phyloP scores from a whole-genome alignment of 257 asterid species.

The Nicotiana obtusifolia region DNA sequence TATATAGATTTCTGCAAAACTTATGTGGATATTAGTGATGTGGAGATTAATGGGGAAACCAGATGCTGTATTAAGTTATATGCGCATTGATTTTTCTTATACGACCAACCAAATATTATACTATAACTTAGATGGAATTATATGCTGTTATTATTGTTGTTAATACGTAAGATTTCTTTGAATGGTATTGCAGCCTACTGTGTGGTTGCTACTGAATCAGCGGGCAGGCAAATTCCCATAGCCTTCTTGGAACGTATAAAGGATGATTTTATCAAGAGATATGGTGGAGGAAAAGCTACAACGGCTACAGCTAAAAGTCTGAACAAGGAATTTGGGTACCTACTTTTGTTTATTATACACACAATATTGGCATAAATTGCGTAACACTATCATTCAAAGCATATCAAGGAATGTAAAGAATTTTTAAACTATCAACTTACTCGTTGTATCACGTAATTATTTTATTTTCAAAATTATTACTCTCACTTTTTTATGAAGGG shows the following conservation, averaged over 20 bases:
- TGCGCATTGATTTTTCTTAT: not conserved
- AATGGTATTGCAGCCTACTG: constrained; percentile 35
- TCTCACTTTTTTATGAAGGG: not conserved
- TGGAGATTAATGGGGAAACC: too few species aligned
- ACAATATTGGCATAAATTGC: not conserved
- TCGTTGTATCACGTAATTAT: not conserved
- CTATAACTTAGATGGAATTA: not conserved
- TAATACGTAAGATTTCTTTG: not conserved
- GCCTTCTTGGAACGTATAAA: constrained; percentile 43
- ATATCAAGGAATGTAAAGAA: not conserved
- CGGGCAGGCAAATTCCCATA: constrained; percentile 45
- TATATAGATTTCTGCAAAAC: too few species aligned
- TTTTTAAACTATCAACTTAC: not conserved
- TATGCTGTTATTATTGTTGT: not conserved
- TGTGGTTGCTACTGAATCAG: constrained; percentile 49
- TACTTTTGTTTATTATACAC: not conserved
- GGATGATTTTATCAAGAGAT: constrained; percentile 46
- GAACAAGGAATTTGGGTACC: constrained; percentile 44
- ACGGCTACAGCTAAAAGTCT: constrained; percentile 39
- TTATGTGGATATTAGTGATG: too few species aligned
- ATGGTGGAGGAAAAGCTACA: constrained; percentile 43
- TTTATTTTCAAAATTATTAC: not conserved
- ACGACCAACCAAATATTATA: not conserved
- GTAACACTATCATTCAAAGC: not conserved
- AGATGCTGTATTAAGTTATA: too few species aligned